phyloP scores from a whole-genome alignment of 2,329 filamentous ascomycete genomes.

The Zymoseptoria tritici region DNA sequence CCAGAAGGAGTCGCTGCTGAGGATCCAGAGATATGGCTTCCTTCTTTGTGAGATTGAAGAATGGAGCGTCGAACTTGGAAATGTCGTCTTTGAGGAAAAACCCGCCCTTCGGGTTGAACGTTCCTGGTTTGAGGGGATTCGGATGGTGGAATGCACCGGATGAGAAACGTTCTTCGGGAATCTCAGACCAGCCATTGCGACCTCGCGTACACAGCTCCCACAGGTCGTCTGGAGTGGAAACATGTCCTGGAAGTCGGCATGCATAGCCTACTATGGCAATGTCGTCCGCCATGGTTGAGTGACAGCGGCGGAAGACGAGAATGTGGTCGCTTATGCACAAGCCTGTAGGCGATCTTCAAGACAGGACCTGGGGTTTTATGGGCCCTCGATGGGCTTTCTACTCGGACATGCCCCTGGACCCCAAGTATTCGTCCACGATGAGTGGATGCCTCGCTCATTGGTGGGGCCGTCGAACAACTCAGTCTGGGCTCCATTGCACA shows the following conservation, averaged over 20 bases:
- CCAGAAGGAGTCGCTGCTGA: constrained; percentile 15
- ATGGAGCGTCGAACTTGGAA: constrained; percentile 13
- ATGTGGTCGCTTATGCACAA: background rate
- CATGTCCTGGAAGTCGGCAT: constrained; percentile 6
- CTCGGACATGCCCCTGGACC: too few relatives aligned
- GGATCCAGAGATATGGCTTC: constrained; percentile 19
- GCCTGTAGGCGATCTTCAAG: too few relatives aligned
- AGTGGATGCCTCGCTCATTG: too few relatives aligned
- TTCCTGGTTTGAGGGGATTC: background rate
- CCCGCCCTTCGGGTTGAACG: background rate
- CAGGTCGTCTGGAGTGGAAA: constrained; percentile 3
- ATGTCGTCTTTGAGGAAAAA: constrained; percentile 14
- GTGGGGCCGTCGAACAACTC: too few relatives aligned
- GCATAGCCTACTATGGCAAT: constrained; percentile 7
- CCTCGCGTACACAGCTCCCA: constrained; percentile 7
- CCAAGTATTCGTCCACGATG: too few relatives aligned
- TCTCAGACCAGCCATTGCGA: background rate
- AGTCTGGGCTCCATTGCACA: too few relatives aligned
- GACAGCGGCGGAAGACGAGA: background rate
- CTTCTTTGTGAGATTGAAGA: constrained; percentile 12
- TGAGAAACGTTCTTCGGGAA: constrained; percentile 18
- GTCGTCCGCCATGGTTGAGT: background rate
- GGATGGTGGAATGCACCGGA: constrained; percentile 15
- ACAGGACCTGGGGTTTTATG: too few relatives aligned
- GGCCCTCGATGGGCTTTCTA: too few relatives aligned